Evolutionary conservation across 306 rosid species (phyloP).

Genomic region (Quercus cerris): DNA sequence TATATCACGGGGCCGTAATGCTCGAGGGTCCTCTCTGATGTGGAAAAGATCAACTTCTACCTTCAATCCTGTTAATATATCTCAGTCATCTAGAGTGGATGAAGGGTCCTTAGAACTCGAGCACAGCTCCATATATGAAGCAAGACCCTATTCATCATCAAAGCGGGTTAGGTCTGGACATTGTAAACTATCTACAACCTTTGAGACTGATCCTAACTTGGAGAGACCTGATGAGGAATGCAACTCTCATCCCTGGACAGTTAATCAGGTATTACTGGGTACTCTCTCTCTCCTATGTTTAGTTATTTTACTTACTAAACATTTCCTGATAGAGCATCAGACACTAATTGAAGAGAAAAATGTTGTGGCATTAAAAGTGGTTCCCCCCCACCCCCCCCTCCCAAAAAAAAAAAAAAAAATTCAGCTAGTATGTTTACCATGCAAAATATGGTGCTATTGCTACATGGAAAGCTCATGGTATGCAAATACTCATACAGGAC

Average conservation of each 20-base stretch:
- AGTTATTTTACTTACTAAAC: background rate
- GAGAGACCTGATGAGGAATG: slow-evolving; percentile 64
- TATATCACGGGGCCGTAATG: slow-evolving; percentile 71
- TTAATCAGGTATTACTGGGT: slow-evolving; percentile 49
- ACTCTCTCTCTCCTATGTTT: background rate
- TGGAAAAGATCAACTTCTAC: slow-evolving; percentile 66
- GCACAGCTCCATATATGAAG: slow-evolving; percentile 39
- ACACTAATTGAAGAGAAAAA: background rate
- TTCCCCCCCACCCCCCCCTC: background rate
- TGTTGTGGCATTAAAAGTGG: background rate
- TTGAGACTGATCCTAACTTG: slow-evolving; percentile 33
- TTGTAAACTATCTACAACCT: slow-evolving; percentile 50
- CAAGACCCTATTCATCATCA: slow-evolving; percentile 42
- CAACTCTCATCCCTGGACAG: slow-evolving; percentile 55
- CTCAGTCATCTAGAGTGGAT: slow-evolving; percentile 45
- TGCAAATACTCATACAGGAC: background rate
- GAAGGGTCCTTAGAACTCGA: slow-evolving; percentile 44
- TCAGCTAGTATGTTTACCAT: background rate
- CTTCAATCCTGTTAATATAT: slow-evolving; percentile 27
- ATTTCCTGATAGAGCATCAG: background rate
- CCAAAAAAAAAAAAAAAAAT: too few relatives aligned
- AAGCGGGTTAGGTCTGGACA: slow-evolving; percentile 70
- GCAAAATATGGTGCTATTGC: background rate
- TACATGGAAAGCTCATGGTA: background rate
- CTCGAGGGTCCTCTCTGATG: slow-evolving; percentile 51